Evolutionary conservation across 331 rosid genomes (phyloP).

Genomic region (Quercus phellos): DNA sequence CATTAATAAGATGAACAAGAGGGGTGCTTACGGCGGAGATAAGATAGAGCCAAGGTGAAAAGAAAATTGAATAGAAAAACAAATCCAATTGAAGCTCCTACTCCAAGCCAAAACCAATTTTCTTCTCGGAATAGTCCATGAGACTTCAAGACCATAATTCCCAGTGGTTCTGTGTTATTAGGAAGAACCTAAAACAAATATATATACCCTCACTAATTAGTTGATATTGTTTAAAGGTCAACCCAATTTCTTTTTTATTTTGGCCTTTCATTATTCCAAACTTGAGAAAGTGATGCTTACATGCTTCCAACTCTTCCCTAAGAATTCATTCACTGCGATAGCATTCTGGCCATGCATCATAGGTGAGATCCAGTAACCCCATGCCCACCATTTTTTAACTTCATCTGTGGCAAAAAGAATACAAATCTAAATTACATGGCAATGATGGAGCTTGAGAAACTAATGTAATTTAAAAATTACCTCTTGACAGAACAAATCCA

Average conservation of each 20-base stretch:
- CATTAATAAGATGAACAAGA: background rate
- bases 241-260: background rate
- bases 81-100: conserved; percentile 70
- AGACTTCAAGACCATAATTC: conserved; percentile 56
- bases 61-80: conserved; percentile 66
- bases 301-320: conserved; percentile 69
- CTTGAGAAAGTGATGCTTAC: conserved; percentile 38
- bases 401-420: conserved; percentile 38
- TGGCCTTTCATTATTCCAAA: background rate
- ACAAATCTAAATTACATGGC: background rate
- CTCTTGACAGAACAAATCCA: conserved; percentile 68
- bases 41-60: conserved; percentile 54
- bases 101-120: conserved; percentile 88
- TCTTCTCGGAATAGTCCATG: conserved; percentile 72
- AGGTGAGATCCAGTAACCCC: conserved; percentile 88
- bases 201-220: conserved; percentile 2
- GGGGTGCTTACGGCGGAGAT: conserved; percentile 56
- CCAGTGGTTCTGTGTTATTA: conserved; percentile 57
- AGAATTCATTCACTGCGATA: conserved; percentile 79
- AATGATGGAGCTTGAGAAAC: background rate
- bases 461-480: conserved; percentile 21
- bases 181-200: conserved; percentile 40
- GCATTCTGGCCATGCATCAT: conserved; percentile 85
- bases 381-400: conserved; percentile 73
- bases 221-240: background rate